Conservation (phyloP, 164 flowering plant species). For the Akebia trifoliata region DNA sequence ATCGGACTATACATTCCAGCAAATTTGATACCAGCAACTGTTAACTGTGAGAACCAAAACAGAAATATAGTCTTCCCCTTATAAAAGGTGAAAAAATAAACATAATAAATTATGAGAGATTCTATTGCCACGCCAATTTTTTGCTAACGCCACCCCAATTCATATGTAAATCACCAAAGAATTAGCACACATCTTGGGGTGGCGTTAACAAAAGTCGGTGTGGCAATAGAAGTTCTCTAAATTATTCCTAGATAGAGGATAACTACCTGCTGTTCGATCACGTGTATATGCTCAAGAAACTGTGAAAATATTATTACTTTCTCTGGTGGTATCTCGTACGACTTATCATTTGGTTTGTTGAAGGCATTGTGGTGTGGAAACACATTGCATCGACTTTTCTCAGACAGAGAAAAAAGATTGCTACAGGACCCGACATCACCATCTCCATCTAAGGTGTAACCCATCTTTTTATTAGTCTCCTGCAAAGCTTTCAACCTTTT, state of each 20-base stretch:
- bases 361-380: slow-evolving; percentile 14
- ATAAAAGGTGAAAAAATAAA: not conserved
- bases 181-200: too few species aligned
- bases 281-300: slow-evolving; percentile 97
- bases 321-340: slow-evolving; percentile 27
- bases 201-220: too few species aligned
- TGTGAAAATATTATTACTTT: slow-evolving; percentile 95
- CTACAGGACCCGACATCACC: slow-evolving; percentile 7
- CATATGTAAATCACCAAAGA: too few species aligned
- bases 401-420: slow-evolving; percentile 20
- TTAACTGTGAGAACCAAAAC: slow-evolving; percentile 42
- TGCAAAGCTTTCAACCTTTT: slow-evolving; percentile 53
- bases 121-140: too few species aligned
- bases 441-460: slow-evolving; percentile 17
- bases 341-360: slow-evolving; percentile 11
- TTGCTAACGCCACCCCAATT: too few species aligned
- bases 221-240: too few species aligned
- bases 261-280: slow-evolving; percentile 90
- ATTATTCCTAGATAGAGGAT: not conserved
- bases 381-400: slow-evolving; percentile 12
- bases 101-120: slow-evolving; percentile 1
- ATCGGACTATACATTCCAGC: slow-evolving; percentile 92
- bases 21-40: slow-evolving; percentile 66
- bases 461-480: slow-evolving; percentile 35
- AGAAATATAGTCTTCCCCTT: not conserved